Evolutionary conservation across 1,284 basidiomycete species (phyloP), one percentile per base, ranked within the genome.

Genomic region (Stygiomarasmius scandens): DNA sequence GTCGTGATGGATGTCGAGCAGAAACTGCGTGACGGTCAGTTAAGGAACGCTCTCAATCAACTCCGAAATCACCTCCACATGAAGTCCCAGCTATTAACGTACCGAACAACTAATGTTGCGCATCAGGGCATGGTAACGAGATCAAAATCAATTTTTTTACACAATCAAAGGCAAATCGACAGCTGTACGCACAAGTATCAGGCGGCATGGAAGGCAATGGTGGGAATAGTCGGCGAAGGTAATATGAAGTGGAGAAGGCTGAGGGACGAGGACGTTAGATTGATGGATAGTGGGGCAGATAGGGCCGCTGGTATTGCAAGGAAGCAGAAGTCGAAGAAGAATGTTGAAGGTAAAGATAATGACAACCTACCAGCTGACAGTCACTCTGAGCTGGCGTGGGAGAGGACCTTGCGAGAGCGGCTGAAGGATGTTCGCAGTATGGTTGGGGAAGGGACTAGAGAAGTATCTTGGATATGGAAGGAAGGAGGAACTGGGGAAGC

Each of bases 11-110:
- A 3, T 49, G 43, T 49, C 24, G 36, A 3, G 10, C 12, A 24
- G 22, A 20, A 34, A 32, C 24, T 57, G 19, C 51, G 51, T 25
- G 43, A 57, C 3, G 56, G 53, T 22, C 56, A 57, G 38, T 27
- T 55, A 11, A 38, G 27, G 6, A 22, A 22, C 16, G 5, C 50
- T 24, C 36, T 57, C 12, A 22, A 53, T 22, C n/a, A 27, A 11
- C 51, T 57, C 14, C 22, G 56, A 3, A 52, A 45, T 34, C 48
- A 51, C 12, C 49, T 56, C 24, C 49, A 46, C n/a, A 50, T 56
- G 36, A 56, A 52, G 24, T 41, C 48, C 23, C 16, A 49, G n/a
- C 32, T 56, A 2, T 19, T 51, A 11, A 56, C 49, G 2, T 56
- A 51, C 25, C 23, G 46, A n/a, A 36, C 24, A 8, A 9, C 38